Evolutionary conservation across 2,329 filamentous ascomycete genomes (phyloP).

Genomic region (Zymoseptoria pseudotritici): DNA sequence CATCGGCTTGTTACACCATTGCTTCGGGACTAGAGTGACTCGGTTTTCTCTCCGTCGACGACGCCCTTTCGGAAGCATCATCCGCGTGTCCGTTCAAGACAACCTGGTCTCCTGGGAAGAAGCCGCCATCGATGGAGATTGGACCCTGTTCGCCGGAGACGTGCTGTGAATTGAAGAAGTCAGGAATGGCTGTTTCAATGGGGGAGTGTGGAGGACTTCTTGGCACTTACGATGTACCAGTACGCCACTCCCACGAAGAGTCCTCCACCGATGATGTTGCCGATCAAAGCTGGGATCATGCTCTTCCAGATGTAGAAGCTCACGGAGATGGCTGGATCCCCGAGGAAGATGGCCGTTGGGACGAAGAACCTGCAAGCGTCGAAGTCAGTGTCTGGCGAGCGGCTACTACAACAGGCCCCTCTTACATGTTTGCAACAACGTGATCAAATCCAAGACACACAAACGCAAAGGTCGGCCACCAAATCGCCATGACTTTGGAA

Average conservation of each 20-base stretch:
- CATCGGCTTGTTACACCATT: neutral
- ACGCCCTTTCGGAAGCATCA: neutral
- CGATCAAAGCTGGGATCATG: slow-evolving; percentile 46
- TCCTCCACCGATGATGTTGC: slow-evolving; percentile 48
- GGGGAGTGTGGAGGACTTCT: neutral
- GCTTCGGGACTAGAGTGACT: neutral
- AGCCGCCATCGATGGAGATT: slow-evolving; percentile 12
- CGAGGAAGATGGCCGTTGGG: slow-evolving; percentile 44
- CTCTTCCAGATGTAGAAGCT: slow-evolving; percentile 52
- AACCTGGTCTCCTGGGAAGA: slow-evolving; percentile 6
- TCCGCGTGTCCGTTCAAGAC: slow-evolving; percentile 2
- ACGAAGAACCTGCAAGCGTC: slow-evolving; percentile 17
- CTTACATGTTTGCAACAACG: slow-evolving; percentile 52
- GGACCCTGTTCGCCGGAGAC: slow-evolving; percentile 5
- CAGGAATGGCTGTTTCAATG: neutral
- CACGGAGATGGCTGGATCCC: slow-evolving; percentile 40
- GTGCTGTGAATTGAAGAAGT: slow-evolving; percentile 5
- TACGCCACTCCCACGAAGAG: slow-evolving; percentile 47
- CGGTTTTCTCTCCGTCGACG: neutral
- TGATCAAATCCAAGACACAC: slow-evolving; percentile 38
- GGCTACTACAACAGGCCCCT: slow-evolving; percentile 26
- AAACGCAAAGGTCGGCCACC: slow-evolving; percentile 31
- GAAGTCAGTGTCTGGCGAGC: neutral
- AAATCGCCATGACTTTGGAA: slow-evolving; percentile 50
- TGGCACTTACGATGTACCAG: slow-evolving; percentile 37